These are phyloP conservation scores for Ceratocystis harringtonii DNA, from an alignment of 2,329 filamentous ascomycete genomes.

Conservation along the genomic window DNA sequence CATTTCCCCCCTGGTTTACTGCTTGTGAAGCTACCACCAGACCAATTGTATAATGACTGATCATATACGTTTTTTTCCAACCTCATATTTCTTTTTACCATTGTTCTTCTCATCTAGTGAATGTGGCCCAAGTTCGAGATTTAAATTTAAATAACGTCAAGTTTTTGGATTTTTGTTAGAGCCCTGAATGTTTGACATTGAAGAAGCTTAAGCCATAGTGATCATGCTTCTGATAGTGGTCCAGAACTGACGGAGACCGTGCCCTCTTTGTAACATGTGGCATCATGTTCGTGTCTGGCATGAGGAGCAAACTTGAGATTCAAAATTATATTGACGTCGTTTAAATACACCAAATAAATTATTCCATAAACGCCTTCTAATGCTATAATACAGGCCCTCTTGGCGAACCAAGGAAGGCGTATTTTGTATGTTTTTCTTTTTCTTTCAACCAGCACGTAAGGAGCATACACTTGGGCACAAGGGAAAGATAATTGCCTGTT, in stretches of 20 bases:
- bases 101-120: not conserved
- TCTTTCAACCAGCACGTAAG: not conserved
- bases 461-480: not conserved
- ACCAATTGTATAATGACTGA: not conserved
- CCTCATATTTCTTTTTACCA: not conserved
- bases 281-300: not conserved
- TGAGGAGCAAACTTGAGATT: not conserved
- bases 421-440: not conserved
- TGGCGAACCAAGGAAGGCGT: constrained; percentile 9
- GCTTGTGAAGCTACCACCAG: not conserved
- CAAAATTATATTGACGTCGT: not conserved
- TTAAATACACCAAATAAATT: constrained; percentile 20
- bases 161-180: not conserved
- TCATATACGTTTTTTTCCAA: not conserved
- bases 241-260: not conserved
- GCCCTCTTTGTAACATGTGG: not conserved
- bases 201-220: not conserved
- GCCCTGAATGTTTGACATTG: not conserved
- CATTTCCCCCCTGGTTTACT: not conserved
- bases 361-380: constrained; percentile 31
- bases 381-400: constrained; percentile 24
- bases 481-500: not conserved
- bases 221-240: not conserved
- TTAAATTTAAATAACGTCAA: not conserved
- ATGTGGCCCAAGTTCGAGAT: not conserved